These are phyloP conservation scores for Acarospora socialis DNA, from an alignment of 2,329 filamentous ascomycete species.

Conservation along the genomic window DNA sequence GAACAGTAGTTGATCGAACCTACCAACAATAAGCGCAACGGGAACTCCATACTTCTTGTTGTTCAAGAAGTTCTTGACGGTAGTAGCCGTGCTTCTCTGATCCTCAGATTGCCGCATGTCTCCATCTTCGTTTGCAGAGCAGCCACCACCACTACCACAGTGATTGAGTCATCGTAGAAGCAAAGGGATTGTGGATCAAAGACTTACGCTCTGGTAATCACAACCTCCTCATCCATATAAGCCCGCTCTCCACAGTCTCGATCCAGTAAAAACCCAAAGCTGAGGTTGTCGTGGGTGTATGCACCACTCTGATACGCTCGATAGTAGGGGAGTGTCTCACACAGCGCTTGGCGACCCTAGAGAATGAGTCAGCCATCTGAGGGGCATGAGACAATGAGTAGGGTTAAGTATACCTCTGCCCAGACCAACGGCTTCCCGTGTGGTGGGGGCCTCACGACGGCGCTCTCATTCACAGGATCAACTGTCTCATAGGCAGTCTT, in stretches of 20 bases:
- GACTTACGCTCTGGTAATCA: conserved; percentile 49
- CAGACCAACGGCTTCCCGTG: conserved; percentile 37
- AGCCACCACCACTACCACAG: conserved; percentile 38
- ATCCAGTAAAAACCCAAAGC: conserved; percentile 46
- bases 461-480: too few species aligned
- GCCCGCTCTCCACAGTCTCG: conserved; percentile 39
- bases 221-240: conserved; percentile 43
- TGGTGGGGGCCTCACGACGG: conserved; percentile 10
- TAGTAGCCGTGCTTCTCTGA: conserved; percentile 25
- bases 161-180: conserved; percentile 12
- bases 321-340: conserved; percentile 50
- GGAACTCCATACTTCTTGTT: conserved; percentile 35
- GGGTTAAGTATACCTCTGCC: conserved; percentile 29
- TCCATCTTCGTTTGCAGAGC: conserved; percentile 32
- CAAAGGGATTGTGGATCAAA: background rate
- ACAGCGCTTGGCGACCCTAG: conserved; percentile 42
- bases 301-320: conserved; percentile 45
- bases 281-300: conserved; percentile 37
- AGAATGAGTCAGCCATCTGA: conserved; percentile 3
- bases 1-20: conserved; percentile 13
- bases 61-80: conserved; percentile 30
- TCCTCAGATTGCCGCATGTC: conserved; percentile 34
- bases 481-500: too few species aligned
- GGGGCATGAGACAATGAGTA: background rate
- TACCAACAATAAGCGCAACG: conserved; percentile 42